Percentiles rank a stretch among this genome's conserved stretches.
phyloP scores from a whole-genome alignment of 2,329 filamentous ascomycete species.

The Xylariaceae sp. region DNA sequence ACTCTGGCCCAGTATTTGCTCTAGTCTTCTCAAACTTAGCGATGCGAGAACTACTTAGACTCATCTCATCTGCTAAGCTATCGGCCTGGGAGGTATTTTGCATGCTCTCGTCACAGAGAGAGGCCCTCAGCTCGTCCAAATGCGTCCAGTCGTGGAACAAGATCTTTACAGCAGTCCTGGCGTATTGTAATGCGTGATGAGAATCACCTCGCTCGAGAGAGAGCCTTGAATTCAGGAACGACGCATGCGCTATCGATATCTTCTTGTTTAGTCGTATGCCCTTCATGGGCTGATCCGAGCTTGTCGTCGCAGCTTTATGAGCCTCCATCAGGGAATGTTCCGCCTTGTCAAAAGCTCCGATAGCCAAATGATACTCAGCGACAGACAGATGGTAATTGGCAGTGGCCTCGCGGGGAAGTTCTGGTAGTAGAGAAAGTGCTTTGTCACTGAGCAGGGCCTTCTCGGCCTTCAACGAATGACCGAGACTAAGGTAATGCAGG shows the following conservation, averaged over 20 bases:
- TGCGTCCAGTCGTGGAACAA: slow-evolving; percentile 53
- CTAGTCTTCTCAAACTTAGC: slow-evolving; percentile 17
- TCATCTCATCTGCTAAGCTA: slow-evolving; percentile 21
- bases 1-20: slow-evolving; percentile 54
- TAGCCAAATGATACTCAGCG: slow-evolving; percentile 68
- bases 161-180: slow-evolving; percentile 53
- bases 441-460: slow-evolving; percentile 55
- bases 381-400: slow-evolving; percentile 63
- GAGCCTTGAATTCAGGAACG: slow-evolving; percentile 61
- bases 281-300: slow-evolving; percentile 20
- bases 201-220: slow-evolving; percentile 59
- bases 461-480: slow-evolving; percentile 46
- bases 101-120: slow-evolving; percentile 9
- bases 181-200: slow-evolving; percentile 52
- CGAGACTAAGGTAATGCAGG: slow-evolving; percentile 50
- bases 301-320: slow-evolving; percentile 31
- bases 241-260: slow-evolving; percentile 53
- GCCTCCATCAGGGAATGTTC: slow-evolving; percentile 36
- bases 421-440: slow-evolving; percentile 37
- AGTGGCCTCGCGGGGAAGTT: slow-evolving; percentile 36
- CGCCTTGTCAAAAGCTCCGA: slow-evolving; percentile 62
- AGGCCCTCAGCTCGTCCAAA: slow-evolving; percentile 37
- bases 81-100: slow-evolving; percentile 24
- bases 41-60: slow-evolving; percentile 23
- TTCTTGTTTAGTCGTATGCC: slow-evolving; percentile 41